Evolutionary conservation across 2,329 filamentous ascomycete species (phyloP).

Genomic region (Pseudophaeomoniella oleicola): DNA sequence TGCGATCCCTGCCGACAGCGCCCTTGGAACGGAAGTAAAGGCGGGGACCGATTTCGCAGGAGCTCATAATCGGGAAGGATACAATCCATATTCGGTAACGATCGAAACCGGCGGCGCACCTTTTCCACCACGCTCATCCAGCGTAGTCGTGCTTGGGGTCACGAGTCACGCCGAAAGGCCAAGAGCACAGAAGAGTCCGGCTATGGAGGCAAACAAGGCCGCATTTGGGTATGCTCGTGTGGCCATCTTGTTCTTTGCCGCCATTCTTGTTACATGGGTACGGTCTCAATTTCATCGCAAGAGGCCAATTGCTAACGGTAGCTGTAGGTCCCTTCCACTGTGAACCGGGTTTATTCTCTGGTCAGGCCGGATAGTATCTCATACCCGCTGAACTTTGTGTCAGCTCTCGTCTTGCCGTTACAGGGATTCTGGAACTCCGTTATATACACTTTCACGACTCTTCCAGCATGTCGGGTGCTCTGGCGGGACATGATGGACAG

Average conservation of each 20-base stretch:
- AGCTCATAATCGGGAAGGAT: constrained; percentile 1
- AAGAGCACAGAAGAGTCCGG: background rate
- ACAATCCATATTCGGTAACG: constrained; percentile 18
- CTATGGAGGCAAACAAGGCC: constrained; percentile 19
- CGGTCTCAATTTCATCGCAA: constrained; percentile 3
- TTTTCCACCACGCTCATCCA: background rate
- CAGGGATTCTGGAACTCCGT: constrained; percentile 77
- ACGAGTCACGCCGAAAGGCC: background rate
- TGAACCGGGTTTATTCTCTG: constrained; percentile 62
- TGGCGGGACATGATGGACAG: background rate
- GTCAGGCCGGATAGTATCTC: constrained; percentile 37
- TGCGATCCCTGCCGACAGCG: constrained; percentile 9
- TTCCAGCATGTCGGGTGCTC: constrained; percentile 36
- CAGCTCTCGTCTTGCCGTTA: constrained; percentile 60
- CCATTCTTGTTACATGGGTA: constrained; percentile 27
- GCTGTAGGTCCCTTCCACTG: constrained; percentile 48
- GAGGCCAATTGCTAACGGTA: constrained; percentile 1
- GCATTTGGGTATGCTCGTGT: constrained; percentile 24
- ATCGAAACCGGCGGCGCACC: constrained; percentile 14
- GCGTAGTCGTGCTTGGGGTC: background rate
- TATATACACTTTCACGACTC: constrained; percentile 60
- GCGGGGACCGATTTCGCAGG: constrained; percentile 1
- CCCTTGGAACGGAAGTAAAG: constrained; percentile 1
- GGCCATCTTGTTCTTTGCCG: constrained; percentile 24
- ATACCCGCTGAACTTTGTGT: constrained; percentile 51